A percentile compares a stretch with the other conserved stretches of the same genome.
These are phyloP conservation scores for Colletotrichum coccodes DNA, from an alignment of 2,329 filamentous ascomycete species.

Conservation along the genomic window DNA sequence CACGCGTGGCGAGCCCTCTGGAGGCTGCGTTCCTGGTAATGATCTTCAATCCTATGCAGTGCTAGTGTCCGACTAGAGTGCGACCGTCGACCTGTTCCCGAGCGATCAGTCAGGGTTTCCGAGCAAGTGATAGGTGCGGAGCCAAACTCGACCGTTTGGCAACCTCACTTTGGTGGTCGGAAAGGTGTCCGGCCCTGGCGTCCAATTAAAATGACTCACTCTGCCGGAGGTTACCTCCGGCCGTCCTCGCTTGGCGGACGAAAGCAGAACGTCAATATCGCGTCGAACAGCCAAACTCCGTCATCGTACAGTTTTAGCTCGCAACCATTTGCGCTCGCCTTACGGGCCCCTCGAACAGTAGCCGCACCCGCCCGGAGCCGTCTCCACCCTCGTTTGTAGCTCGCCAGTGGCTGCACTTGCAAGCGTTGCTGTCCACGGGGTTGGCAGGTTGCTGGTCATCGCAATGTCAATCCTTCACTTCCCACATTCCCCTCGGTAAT, in stretches of 20 bases:
- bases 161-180: neutral
- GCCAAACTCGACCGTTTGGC: neutral
- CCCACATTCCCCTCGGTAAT: neutral
- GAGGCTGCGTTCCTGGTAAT: neutral
- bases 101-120: neutral
- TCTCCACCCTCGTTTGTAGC: neutral
- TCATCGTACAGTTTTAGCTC: conserved; percentile 15
- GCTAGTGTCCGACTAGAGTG: neutral
- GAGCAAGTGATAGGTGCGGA: neutral
- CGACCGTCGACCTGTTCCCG: neutral
- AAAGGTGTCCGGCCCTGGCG: neutral
- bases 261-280: conserved; percentile 10
- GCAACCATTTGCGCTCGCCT: neutral
- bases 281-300: neutral
- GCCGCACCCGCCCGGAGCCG: neutral
- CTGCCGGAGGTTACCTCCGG: conserved; percentile 16
- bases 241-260: neutral
- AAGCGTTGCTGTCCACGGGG: too few species aligned
- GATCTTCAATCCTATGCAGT: neutral
- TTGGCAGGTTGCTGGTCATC: neutral
- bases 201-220: neutral
- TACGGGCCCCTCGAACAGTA: neutral
- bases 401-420: neutral
- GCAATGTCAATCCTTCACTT: neutral
- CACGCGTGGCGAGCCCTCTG: too few species aligned